phyloP scores from a whole-genome alignment of 345 rosid species.

The Nasturtium officinale region DNA sequence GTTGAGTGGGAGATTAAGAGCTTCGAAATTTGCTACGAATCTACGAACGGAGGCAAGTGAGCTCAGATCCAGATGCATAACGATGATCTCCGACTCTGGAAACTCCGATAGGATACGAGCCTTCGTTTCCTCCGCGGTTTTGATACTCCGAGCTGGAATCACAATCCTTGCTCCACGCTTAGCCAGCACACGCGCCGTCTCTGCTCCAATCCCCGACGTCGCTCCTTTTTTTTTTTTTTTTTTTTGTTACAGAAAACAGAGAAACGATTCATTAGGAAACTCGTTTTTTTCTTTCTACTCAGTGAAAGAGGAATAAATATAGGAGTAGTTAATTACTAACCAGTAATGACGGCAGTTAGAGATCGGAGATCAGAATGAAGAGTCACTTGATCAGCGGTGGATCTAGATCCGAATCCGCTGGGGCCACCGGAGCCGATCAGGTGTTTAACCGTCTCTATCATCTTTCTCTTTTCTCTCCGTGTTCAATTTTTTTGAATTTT shows the following conservation, averaged over 20 bases:
- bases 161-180: slow-evolving; percentile 81
- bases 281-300: background rate
- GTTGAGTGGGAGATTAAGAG: slow-evolving; percentile 75
- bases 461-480: slow-evolving; percentile 45
- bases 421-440: slow-evolving; percentile 77
- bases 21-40: slow-evolving; percentile 71
- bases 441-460: slow-evolving; percentile 81
- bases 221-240: slow-evolving; percentile 36
- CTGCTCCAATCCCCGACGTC: slow-evolving; percentile 96
- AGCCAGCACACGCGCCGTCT: slow-evolving; percentile 86
- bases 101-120: slow-evolving; percentile 71
- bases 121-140: slow-evolving; percentile 82
- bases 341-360: slow-evolving; percentile 42
- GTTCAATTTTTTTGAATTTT: background rate
- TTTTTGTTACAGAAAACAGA: background rate
- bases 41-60: slow-evolving; percentile 71
- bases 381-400: slow-evolving; percentile 85
- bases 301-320: background rate
- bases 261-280: background rate
- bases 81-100: slow-evolving; percentile 65
- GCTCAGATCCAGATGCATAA: slow-evolving; percentile 91
- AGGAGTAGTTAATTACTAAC: background rate
- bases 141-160: slow-evolving; percentile 77
- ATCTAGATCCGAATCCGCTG: slow-evolving; percentile 82
- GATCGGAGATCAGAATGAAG: slow-evolving; percentile 31